Conservation (phyloP, 2,329 filamentous ascomycete species). For the Cordyceps javanica region DNA sequence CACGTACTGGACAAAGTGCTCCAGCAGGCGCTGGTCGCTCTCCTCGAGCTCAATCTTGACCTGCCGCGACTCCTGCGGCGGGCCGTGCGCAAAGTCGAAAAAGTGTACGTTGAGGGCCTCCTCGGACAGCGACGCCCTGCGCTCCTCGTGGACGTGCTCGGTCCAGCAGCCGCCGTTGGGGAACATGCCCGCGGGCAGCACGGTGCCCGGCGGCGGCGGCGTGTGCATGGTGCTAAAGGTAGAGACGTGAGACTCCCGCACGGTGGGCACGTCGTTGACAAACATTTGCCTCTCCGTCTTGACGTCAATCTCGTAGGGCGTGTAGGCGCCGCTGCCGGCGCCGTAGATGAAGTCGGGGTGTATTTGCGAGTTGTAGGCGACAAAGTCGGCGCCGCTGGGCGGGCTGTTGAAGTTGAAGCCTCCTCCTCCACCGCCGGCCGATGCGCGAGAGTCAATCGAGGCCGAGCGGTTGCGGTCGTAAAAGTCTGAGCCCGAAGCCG, state of each 20-base stretch:
- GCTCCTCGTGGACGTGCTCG: slow-evolving; percentile 28
- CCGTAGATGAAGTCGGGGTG: slow-evolving; percentile 54
- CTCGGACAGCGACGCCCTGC: slow-evolving; percentile 59
- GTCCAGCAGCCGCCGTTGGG: slow-evolving; percentile 68
- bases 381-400: slow-evolving; percentile 48
- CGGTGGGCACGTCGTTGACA: slow-evolving; percentile 80
- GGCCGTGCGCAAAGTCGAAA: slow-evolving; percentile 72
- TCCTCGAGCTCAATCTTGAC: slow-evolving; percentile 79
- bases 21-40: slow-evolving; percentile 75
- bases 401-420: slow-evolving; percentile 68
- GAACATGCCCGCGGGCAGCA: slow-evolving; percentile 55
- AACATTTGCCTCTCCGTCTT: slow-evolving; percentile 94
- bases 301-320: slow-evolving; percentile 90
- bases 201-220: slow-evolving; percentile 63
- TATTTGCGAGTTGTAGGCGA: slow-evolving; percentile 57
- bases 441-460: slow-evolving; percentile 76
- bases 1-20: slow-evolving; percentile 86
- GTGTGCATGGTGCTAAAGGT: slow-evolving; percentile 89
- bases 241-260: slow-evolving; percentile 80
- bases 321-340: slow-evolving; percentile 49
- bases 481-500: slow-evolving; percentile 71
- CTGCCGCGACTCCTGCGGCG: slow-evolving; percentile 56
- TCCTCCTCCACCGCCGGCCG: slow-evolving; percentile 41
- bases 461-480: slow-evolving; percentile 66
- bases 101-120: slow-evolving; percentile 69